A percentile compares a stretch with the other conserved stretches of the same genome.
These are phyloP conservation scores for Rhizophora mangle DNA, from an alignment of 345 rosid species.

Conservation along the genomic window DNA sequence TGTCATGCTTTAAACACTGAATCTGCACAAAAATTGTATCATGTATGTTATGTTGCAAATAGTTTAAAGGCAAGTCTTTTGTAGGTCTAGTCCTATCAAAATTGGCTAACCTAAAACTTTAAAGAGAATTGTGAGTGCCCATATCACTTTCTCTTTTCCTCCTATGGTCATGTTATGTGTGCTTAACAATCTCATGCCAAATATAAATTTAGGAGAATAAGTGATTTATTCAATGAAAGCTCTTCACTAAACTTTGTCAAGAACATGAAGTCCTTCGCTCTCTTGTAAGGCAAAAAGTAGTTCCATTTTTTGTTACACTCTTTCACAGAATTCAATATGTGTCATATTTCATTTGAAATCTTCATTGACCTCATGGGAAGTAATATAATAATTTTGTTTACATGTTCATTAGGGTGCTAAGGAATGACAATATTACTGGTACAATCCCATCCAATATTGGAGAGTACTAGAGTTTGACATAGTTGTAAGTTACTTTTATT, in stretches of 20 bases:
- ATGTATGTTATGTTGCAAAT: too few relatives aligned
- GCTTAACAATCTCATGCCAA: conserved; percentile 5
- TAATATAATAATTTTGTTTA: neutral
- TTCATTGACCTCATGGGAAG: too few relatives aligned
- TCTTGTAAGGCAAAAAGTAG: conserved; percentile 36
- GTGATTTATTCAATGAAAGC: conserved; percentile 54
- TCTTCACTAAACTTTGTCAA: conserved; percentile 49
- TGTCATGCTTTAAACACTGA: too few relatives aligned
- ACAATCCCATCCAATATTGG: conserved; percentile 53
- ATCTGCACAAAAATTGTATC: too few relatives aligned
- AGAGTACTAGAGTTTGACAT: conserved; percentile 42
- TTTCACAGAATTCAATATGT: too few relatives aligned
- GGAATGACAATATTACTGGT: conserved; percentile 53
- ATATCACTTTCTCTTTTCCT: neutral
- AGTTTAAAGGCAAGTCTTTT: conserved; percentile 52
- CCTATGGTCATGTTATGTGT: neutral
- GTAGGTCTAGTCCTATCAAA: conserved; percentile 61
- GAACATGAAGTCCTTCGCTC: conserved; percentile 41
- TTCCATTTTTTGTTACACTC: neutral
- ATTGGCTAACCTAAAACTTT: conserved; percentile 47
- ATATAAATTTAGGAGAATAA: conserved; percentile 51
- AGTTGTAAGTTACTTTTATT: conserved; percentile 42
- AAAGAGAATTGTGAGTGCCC: conserved; percentile 52
- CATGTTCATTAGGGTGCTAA: conserved; percentile 39
- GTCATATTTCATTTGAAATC: too few relatives aligned